These are phyloP conservation scores for Bruguiera parviflora DNA, from an alignment of 345 rosid genomes.

Conservation along the genomic window DNA sequence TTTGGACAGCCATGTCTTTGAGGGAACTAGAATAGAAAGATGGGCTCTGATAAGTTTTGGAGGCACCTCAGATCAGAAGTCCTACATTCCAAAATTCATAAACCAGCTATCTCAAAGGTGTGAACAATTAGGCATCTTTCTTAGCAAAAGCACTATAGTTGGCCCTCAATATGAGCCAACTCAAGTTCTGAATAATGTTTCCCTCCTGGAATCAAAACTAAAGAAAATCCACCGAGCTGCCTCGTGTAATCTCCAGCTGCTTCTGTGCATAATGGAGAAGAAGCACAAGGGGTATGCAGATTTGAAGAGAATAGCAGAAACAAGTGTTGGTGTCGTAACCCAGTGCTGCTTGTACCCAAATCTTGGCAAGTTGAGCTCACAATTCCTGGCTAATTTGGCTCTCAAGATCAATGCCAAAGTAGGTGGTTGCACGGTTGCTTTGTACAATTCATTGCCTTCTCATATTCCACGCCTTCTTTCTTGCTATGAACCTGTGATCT, in stretches of 20 bases:
- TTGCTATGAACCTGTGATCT: conserved; percentile 76
- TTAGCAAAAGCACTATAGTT: conserved; percentile 56
- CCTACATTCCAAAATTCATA: conserved; percentile 68
- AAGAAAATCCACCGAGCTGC: conserved; percentile 67
- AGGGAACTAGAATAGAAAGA: conserved; percentile 65
- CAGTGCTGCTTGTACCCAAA: conserved; percentile 91
- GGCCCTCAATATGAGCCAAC: conserved; percentile 63
- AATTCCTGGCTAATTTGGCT: conserved; percentile 84
- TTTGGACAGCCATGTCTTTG: conserved; percentile 63
- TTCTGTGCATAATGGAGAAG: conserved; percentile 86
- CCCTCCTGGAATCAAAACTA: conserved; percentile 65
- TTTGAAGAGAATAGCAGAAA: conserved; percentile 88
- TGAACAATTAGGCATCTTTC: conserved; percentile 77
- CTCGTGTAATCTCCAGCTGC: conserved; percentile 66
- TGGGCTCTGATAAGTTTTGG: conserved; percentile 95
- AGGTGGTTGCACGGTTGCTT: conserved; percentile 85
- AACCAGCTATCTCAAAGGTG: conserved; percentile 81
- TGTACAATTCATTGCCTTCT: conserved; percentile 70
- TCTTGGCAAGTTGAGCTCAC: conserved; percentile 75
- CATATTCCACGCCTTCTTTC: conserved; percentile 76
- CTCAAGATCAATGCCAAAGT: conserved; percentile 96
- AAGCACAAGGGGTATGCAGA: conserved; percentile 92
- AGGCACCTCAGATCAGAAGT: conserved; percentile 70
- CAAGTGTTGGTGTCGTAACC: conserved; percentile 74
- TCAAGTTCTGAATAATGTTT: conserved; percentile 71